Evolutionary conservation across 148 eudicot genomes (phyloP).

Genomic region (Bassia scoparia): DNA sequence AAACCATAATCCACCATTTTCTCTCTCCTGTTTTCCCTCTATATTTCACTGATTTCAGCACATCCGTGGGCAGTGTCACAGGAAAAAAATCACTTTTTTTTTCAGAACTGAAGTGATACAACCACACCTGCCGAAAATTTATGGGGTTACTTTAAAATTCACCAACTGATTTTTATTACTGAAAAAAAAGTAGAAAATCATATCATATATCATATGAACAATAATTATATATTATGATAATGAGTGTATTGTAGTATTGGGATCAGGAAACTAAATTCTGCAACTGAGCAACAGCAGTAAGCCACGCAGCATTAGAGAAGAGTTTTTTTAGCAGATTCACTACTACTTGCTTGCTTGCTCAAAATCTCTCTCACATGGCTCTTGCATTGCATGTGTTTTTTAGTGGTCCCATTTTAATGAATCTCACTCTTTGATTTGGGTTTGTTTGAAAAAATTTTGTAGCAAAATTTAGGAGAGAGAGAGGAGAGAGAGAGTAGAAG

Average conservation of each 20-base stretch:
- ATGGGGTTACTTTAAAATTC: slow-evolving; percentile 25
- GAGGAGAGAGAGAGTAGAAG: slow-evolving; percentile 6
- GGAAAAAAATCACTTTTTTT: background rate
- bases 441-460: background rate
- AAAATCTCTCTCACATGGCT: slow-evolving; percentile 21
- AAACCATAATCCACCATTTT: too few species aligned
- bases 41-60: slow-evolving; percentile 1
- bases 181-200: background rate
- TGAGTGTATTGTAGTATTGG: slow-evolving; percentile 24
- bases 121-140: slow-evolving; percentile 28
- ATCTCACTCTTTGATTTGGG: background rate
- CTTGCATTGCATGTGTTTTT: slow-evolving; percentile 17
- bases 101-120: slow-evolving; percentile 20
- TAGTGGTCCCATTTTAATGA: slow-evolving; percentile 1
- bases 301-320: slow-evolving; percentile 1
- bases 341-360: slow-evolving; percentile 6
- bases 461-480: background rate
- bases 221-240: background rate
- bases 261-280: slow-evolving; percentile 35
- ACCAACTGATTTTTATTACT: slow-evolving; percentile 20
- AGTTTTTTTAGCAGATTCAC: slow-evolving; percentile 23
- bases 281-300: slow-evolving; percentile 11
- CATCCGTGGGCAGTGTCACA: slow-evolving; percentile 32
- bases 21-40: background rate
- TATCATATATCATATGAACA: background rate